Evolutionary conservation across 2,329 filamentous ascomycete genomes (phyloP), one percentile per base, ranked within the genome.

Genomic region (Sporothrix protearum): DNA sequence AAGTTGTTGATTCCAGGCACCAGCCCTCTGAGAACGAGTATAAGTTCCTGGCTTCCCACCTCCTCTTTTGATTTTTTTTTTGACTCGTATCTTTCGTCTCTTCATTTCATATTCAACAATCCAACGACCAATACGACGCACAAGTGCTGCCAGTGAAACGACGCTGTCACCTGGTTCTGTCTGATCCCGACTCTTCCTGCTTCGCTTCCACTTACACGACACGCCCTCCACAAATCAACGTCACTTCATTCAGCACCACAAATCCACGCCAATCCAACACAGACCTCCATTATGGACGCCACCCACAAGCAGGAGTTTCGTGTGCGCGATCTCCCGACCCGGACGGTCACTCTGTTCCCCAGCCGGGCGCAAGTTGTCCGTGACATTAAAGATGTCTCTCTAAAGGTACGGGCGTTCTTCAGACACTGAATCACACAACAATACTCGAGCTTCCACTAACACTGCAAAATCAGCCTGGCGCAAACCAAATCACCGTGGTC

Each of bases 321-420:
- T 42, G 78, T 91, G 73, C 84, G 85, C 57, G 84, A 89, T 66
- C 80, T 91, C 39, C 76, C 81, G 9, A 91, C 89, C 45, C 86
- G 86, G 67, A 85, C 85, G 0, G 88, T 92, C 19, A 88, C 86
- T 0, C 83, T 92, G 53, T 91, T 89, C 72, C 89, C 89, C 0
- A 82, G 82, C 1, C 82, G 85, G 73, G 89, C 89, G 1, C 88
- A 89, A 64, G 79, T 91, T 39, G 83, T 86, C 14, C 84, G 89
- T 33, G 86, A 90, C 69, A 84, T 91, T 76, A 85, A 84, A 71
- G 80, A 86, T 74, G 80, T 90, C 19, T 75, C 77, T 1, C 81
- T 89, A 25, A 81, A 83, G 77, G 81, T 83, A 77, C 74, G 77
- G 14, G n/a, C n/a, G 16, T n/a, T 47, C 4, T 30, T 6, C 25